phyloP scores from a whole-genome alignment of 2,329 filamentous ascomycete genomes.

The Leptosphaerulina australis region DNA sequence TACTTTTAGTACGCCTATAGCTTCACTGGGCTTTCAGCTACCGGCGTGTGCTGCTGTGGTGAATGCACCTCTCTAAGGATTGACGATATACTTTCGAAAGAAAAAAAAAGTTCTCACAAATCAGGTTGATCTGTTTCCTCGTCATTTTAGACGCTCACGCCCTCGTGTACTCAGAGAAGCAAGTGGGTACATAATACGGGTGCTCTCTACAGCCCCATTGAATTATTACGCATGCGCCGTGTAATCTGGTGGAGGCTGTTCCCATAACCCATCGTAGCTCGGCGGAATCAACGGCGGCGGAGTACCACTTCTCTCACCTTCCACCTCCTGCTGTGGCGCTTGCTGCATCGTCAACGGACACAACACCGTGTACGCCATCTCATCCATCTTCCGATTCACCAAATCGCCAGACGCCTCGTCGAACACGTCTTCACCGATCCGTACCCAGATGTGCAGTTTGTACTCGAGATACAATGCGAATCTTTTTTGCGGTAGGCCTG shows the following conservation, averaged over 20 bases:
- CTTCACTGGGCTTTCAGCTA: no score
- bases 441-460: slow-evolving; percentile 17
- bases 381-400: slow-evolving; percentile 19
- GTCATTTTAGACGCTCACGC: no score
- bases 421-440: slow-evolving; percentile 17
- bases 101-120: background rate
- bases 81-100: background rate
- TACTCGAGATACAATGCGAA: slow-evolving; percentile 15
- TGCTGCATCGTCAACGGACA: slow-evolving; percentile 6
- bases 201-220: no score
- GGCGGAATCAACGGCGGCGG: slow-evolving; percentile 3
- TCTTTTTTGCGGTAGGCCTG: background rate
- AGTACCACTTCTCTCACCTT: background rate
- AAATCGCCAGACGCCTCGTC: slow-evolving; percentile 15
- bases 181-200: no score
- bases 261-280: slow-evolving; percentile 11
- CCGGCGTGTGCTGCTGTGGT: background rate
- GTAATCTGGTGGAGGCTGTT: slow-evolving; percentile 4
- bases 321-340: background rate
- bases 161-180: background rate
- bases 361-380: slow-evolving; percentile 18
- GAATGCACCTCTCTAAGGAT: slow-evolving; percentile 1
- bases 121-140: slow-evolving; percentile 4
- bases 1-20: no score
- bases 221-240: background rate